phyloP scores from a whole-genome alignment of 768 basidiomycete species.

The Arthromyces matolae region DNA sequence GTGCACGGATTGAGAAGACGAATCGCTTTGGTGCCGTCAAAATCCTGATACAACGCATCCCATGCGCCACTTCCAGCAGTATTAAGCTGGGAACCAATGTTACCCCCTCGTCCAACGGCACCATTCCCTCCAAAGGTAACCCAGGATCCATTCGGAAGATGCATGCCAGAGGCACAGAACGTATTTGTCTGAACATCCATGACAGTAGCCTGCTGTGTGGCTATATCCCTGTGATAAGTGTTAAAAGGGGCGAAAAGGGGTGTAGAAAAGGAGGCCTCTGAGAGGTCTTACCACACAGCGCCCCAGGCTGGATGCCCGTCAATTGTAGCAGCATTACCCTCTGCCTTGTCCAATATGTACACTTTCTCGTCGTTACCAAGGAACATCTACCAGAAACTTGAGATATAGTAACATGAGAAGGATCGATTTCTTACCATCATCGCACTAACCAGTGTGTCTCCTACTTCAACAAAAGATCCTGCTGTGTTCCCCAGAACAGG shows the following conservation, averaged over 20 bases:
- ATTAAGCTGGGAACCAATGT: conserved; percentile 48
- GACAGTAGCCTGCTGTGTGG: conserved; percentile 49
- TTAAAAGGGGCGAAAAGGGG: background rate
- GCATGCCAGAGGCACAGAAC: conserved; percentile 82
- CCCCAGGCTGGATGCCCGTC: conserved; percentile 74
- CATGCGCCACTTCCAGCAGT: conserved; percentile 44
- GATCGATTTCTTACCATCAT: conserved; percentile 43
- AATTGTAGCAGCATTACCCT: conserved; percentile 65
- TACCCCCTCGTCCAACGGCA: conserved; percentile 64
- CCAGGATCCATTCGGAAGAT: conserved; percentile 75
- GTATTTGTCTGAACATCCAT: conserved; percentile 74
- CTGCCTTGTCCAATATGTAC: conserved; percentile 88
- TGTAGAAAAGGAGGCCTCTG: background rate
- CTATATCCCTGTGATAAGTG: conserved; percentile 47
- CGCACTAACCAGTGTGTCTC: conserved; percentile 42
- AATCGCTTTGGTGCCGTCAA: conserved; percentile 75
- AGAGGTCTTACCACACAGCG: conserved; percentile 54
- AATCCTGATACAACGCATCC: conserved; percentile 71
- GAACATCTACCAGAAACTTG: conserved; percentile 53
- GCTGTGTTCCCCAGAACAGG: conserved; percentile 30
- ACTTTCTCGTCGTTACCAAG: conserved; percentile 75
- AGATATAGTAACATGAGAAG: background rate
- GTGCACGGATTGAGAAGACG: conserved; percentile 79
- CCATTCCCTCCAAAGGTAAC: conserved; percentile 76
- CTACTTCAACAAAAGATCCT: conserved; percentile 44